These are phyloP conservation scores for Marasmius oreades DNA, from an alignment of 1,284 basidiomycete genomes.

Conservation along the genomic window DNA sequence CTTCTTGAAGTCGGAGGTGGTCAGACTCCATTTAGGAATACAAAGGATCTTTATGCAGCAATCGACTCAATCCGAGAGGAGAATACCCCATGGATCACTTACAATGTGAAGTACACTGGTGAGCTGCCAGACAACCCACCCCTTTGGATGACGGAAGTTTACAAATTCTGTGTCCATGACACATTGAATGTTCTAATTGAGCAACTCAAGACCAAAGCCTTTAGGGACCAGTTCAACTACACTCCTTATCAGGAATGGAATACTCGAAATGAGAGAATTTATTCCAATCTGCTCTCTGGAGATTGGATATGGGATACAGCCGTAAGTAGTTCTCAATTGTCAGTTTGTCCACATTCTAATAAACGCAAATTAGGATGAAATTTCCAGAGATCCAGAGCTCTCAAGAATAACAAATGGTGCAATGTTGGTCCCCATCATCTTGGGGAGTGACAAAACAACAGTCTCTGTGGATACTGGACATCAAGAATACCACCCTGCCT, in stretches of 20 bases:
- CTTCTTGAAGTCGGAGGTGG: constrained; percentile 9
- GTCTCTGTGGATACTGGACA: constrained; percentile 32
- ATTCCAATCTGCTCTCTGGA: too few relatives aligned
- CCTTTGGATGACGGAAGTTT: neutral
- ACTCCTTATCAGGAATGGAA: too few relatives aligned
- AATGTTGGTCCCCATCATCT: constrained; percentile 28
- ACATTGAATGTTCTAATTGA: neutral
- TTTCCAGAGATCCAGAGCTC: constrained; percentile 15
- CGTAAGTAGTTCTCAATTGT: constrained; percentile 3
- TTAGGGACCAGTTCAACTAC: too few relatives aligned
- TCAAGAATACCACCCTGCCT: constrained; percentile 28
- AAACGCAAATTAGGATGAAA: constrained; percentile 17
- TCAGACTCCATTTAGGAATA: constrained; percentile 20
- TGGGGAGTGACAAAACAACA: constrained; percentile 33
- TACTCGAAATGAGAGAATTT: too few relatives aligned
- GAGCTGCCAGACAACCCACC: constrained; percentile 17
- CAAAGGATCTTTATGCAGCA: constrained; percentile 20
- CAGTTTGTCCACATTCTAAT: neutral
- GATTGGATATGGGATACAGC: constrained; percentile 19
- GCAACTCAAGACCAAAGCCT: constrained; percentile 24
- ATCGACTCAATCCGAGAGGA: constrained; percentile 25
- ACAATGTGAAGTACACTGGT: constrained; percentile 20
- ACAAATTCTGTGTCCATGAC: neutral
- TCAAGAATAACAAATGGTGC: constrained; percentile 17
- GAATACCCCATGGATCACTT: too few relatives aligned